Evolutionary conservation across 441 rosid species (phyloP).

Genomic region (Erodium chrysanthum): DNA sequence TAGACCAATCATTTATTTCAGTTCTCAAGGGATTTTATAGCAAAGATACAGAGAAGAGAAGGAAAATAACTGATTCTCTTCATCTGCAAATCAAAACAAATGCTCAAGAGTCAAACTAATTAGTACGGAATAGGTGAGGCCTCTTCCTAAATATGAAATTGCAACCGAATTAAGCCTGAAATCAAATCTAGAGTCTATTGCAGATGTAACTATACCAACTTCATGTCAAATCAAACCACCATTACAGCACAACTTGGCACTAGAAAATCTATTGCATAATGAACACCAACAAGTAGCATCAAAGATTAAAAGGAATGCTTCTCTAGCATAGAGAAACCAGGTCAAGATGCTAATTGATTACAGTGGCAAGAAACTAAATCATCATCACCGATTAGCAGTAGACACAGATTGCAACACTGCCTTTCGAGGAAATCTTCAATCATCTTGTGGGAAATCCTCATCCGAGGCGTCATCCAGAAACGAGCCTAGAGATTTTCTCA

Average conservation of each 20-base stretch:
- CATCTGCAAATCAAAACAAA: background rate
- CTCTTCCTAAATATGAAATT: background rate
- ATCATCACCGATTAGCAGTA: too few relatives aligned
- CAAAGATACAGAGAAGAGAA: too few relatives aligned
- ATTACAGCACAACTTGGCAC: background rate
- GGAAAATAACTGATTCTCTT: too few relatives aligned
- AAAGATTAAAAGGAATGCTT: too few relatives aligned
- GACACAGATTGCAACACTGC: background rate
- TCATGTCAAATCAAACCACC: background rate
- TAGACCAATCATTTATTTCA: too few relatives aligned
- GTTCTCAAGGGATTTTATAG: too few relatives aligned
- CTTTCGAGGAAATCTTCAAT: slow-evolving; percentile 26
- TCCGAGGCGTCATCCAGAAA: slow-evolving; percentile 64
- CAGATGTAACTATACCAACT: background rate
- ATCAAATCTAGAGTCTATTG: background rate
- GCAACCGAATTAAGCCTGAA: background rate
- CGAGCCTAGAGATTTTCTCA: slow-evolving; percentile 70
- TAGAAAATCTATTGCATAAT: too few relatives aligned
- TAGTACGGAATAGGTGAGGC: too few relatives aligned
- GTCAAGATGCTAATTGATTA: too few relatives aligned
- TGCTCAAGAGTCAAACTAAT: background rate
- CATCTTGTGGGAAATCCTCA: slow-evolving; percentile 66
- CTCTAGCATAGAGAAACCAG: too few relatives aligned
- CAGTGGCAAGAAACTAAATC: too few relatives aligned
- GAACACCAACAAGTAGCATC: too few relatives aligned